These are phyloP conservation scores for Aspergillus sp. DNA, from an alignment of 2,329 filamentous ascomycete species.

Conservation along the genomic window DNA sequence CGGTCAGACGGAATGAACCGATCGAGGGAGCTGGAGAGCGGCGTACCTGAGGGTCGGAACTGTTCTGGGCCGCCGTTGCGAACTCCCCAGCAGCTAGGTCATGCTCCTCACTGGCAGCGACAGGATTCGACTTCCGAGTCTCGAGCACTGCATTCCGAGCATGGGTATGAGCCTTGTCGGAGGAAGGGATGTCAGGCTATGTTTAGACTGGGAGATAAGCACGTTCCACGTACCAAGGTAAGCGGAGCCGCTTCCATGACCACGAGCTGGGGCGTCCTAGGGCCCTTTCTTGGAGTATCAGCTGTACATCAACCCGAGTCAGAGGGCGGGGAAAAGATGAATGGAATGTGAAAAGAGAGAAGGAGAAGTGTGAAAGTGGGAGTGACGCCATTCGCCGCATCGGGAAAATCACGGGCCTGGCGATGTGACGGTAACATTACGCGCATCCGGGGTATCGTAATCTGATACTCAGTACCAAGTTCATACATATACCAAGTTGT, in stretches of 20 bases:
- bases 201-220: neutral
- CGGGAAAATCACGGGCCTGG: neutral
- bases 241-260: conserved; percentile 69
- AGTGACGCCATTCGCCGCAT: conserved; percentile 3
- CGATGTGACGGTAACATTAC: conserved; percentile 8
- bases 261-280: neutral
- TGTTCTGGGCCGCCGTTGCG: conserved; percentile 73
- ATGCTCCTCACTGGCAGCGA: conserved; percentile 83
- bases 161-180: conserved; percentile 75
- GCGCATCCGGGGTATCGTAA: conserved; percentile 4
- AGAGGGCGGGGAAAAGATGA: neutral
- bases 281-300: neutral
- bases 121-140: conserved; percentile 65
- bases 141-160: conserved; percentile 79
- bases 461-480: too few relatives aligned
- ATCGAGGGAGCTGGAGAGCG: neutral
- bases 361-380: neutral
- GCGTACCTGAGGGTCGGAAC: conserved; percentile 58
- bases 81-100: conserved; percentile 86
- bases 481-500: too few relatives aligned
- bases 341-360: neutral
- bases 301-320: neutral
- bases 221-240: conserved; percentile 53
- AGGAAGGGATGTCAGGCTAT: conserved; percentile 11
- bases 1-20: neutral